phyloP scores from a whole-genome alignment of 495 filamentous ascomycete species.

The Xylaria nigripes region DNA sequence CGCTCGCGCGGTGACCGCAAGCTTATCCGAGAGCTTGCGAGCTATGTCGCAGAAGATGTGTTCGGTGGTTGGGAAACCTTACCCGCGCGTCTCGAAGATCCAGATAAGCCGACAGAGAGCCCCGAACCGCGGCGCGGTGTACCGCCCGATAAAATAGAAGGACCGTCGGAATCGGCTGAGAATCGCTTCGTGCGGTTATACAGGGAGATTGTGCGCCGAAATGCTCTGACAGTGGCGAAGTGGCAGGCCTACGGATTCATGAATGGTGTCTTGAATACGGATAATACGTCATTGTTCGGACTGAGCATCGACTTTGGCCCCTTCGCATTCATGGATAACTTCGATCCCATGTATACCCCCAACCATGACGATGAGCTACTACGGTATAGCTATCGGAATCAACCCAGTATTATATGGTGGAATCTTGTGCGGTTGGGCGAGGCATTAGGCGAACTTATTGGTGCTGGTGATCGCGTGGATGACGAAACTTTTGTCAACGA shows the following conservation, averaged over 20 bases:
- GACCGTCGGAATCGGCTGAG: constrained; percentile 55
- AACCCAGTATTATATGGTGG: constrained; percentile 97
- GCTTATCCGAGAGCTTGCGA: constrained; percentile 62
- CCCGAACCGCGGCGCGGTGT: constrained; percentile 42
- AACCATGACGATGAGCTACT: constrained; percentile 90
- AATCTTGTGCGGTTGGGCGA: constrained; percentile 91
- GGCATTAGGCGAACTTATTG: constrained; percentile 81
- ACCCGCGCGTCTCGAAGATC: constrained; percentile 49
- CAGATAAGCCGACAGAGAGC: constrained; percentile 26
- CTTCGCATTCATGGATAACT: constrained; percentile 93
- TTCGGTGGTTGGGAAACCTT: constrained; percentile 76
- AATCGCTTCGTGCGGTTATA: constrained; percentile 85
- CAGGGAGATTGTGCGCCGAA: constrained; percentile 75
- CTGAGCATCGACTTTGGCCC: constrained; percentile 90
- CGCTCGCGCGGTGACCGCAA: constrained; percentile 71
- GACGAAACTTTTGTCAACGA: constrained; percentile 57
- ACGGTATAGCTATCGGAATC: constrained; percentile 86
- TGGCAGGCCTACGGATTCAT: constrained; percentile 99
- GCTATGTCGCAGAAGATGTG: constrained; percentile 78
- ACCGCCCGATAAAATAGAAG: constrained; percentile 50
- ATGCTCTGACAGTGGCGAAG: constrained; percentile 79
- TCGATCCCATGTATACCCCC: constrained; percentile 88
- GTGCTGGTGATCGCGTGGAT: constrained; percentile 60
- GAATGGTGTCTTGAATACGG: constrained; percentile 89
- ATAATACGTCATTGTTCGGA: constrained; percentile 88